phyloP scores from a whole-genome alignment of 768 basidiomycete genomes.

The Suillus sp. region DNA sequence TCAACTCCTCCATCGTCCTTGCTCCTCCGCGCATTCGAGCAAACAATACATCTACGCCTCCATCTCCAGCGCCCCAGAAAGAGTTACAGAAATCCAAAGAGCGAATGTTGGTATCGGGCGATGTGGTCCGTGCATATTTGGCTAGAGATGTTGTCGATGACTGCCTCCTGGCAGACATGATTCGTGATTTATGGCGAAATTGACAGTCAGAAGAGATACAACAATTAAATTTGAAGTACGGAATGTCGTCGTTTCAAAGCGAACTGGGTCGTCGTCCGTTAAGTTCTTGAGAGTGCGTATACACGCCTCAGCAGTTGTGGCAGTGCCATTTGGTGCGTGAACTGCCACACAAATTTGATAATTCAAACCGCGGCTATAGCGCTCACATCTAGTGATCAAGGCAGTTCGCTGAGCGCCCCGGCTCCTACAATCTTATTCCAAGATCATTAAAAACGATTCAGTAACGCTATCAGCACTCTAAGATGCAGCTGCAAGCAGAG shows the following conservation, averaged over 20 bases:
- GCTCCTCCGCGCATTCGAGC: conserved; percentile 85
- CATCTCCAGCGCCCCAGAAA: conserved; percentile 90
- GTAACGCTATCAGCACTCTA: conserved; percentile 36
- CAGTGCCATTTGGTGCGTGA: conserved; percentile 2
- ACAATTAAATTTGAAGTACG: conserved; percentile 22
- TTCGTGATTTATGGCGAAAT: conserved; percentile 19
- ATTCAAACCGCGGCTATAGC: neutral
- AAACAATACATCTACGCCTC: conserved; percentile 88
- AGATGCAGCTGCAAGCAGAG: conserved; percentile 27
- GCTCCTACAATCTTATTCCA: conserved; percentile 33
- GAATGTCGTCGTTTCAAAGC: conserved; percentile 12
- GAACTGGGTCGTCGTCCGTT: conserved; percentile 9
- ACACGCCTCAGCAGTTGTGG: conserved; percentile 11
- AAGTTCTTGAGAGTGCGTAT: conserved; percentile 7
- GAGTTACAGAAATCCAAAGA: conserved; percentile 93
- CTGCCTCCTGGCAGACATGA: conserved; percentile 77
- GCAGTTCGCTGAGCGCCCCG: neutral
- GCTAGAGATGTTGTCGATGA: conserved; percentile 81
- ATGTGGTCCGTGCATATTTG: conserved; percentile 60
- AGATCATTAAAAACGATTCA: conserved; percentile 64
- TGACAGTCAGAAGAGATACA: conserved; percentile 20
- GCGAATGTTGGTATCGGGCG: conserved; percentile 44
- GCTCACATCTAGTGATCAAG: neutral
- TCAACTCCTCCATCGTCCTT: conserved; percentile 87
- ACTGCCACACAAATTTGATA: conserved; percentile 8